Percentiles rank a stretch among this genome's conserved stretches.
Evolutionary conservation across 2,329 filamentous ascomycete species (phyloP).

Genomic region (Catunica adiposa): DNA sequence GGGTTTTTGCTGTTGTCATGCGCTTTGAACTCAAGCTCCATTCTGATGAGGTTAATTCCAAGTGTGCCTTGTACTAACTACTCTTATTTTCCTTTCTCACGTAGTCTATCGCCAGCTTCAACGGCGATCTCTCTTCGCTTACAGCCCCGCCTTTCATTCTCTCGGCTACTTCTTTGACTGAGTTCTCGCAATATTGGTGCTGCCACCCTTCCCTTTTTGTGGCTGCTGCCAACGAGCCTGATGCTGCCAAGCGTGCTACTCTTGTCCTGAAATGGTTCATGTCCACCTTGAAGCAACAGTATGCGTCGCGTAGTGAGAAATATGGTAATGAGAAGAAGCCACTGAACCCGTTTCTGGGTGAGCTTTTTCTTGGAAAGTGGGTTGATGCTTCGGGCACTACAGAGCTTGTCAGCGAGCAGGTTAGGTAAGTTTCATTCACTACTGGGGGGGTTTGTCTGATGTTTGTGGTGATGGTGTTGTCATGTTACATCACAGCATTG

Average conservation of each 20-base stretch:
- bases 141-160: slow-evolving; percentile 74
- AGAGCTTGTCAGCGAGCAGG: slow-evolving; percentile 81
- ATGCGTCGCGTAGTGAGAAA: slow-evolving; percentile 56
- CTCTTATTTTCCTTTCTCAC: not conserved
- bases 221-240: slow-evolving; percentile 62
- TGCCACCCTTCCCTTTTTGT: slow-evolving; percentile 64
- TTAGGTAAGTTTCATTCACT: slow-evolving; percentile 37
- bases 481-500: not conserved
- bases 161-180: slow-evolving; percentile 59
- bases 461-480: not conserved
- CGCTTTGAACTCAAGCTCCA: not conserved
- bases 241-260: slow-evolving; percentile 66
- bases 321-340: slow-evolving; percentile 94
- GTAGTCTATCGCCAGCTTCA: slow-evolving; percentile 66
- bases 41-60: too few species aligned
- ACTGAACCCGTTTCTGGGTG: slow-evolving; percentile 86
- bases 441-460: not conserved
- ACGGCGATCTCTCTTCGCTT: slow-evolving; percentile 63
- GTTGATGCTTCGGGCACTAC: slow-evolving; percentile 62
- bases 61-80: not conserved
- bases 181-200: slow-evolving; percentile 72
- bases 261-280: slow-evolving; percentile 95
- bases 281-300: slow-evolving; percentile 79
- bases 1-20: not conserved
- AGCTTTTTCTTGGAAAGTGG: slow-evolving; percentile 89